phyloP scores from a whole-genome alignment of 805 yeast species.

The Grigorovia humatica region DNA sequence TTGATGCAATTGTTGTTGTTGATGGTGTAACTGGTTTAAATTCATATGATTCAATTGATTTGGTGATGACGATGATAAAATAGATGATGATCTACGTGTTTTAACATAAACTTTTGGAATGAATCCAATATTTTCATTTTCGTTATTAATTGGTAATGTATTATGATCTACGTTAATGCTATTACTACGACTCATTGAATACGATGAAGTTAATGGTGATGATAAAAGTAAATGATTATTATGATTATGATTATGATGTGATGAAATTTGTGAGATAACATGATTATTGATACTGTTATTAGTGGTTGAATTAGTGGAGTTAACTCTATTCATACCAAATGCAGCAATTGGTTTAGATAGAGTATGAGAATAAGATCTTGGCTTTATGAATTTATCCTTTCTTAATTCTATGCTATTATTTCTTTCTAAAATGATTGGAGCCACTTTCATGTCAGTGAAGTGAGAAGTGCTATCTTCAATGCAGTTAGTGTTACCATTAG shows the following conservation, averaged over 20 bases:
- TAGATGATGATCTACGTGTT: slow-evolving; percentile 26
- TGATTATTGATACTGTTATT: neutral
- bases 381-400: slow-evolving; percentile 12
- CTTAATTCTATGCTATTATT: neutral
- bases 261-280: neutral
- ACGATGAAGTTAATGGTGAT: neutral
- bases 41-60: slow-evolving; percentile 7
- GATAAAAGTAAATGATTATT: neutral
- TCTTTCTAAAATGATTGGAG: neutral
- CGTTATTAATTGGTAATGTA: slow-evolving; percentile 3
- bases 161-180: neutral
- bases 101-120: slow-evolving; percentile 29
- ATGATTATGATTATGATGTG: neutral
- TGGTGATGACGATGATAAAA: slow-evolving; percentile 6
- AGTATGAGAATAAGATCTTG: slow-evolving; percentile 25
- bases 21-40: slow-evolving; percentile 11
- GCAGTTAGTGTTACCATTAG: neutral
- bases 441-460: neutral
- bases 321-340: neutral
- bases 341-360: slow-evolving; percentile 7
- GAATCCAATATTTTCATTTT: slow-evolving; percentile 26
- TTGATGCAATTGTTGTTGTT: neutral
- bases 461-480: neutral
- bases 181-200: slow-evolving; percentile 1
- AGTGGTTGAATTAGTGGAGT: neutral